Percentiles rank a stretch among this genome's conserved stretches.
Conservation (phyloP, 345 rosid genomes). For the Syzygium aromaticum region DNA sequence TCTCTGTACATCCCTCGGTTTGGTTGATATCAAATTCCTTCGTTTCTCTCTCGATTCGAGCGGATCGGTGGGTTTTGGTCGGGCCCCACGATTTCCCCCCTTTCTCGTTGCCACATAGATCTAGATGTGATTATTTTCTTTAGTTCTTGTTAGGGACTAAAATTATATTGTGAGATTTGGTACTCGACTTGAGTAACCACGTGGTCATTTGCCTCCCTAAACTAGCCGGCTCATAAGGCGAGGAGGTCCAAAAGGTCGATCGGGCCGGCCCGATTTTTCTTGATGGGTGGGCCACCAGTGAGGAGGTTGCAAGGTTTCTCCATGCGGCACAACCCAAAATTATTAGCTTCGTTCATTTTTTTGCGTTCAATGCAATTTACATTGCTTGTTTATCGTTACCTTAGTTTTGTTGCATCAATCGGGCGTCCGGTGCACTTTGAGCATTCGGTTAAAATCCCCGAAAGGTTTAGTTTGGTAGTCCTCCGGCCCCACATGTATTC, state of each 20-base stretch:
- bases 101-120: too few species aligned
- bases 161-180: neutral
- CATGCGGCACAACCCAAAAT: neutral
- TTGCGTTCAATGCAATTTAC: neutral
- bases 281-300: neutral
- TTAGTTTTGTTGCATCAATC: rapidly evolving
- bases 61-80: too few species aligned
- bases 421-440: neutral
- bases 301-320: neutral
- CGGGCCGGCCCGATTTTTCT: neutral
- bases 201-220: neutral
- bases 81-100: too few species aligned
- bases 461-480: rapidly evolving
- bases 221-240: neutral
- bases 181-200: too few species aligned
- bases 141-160: neutral
- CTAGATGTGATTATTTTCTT: neutral
- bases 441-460: rapidly evolving
- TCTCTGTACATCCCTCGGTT: too few species aligned
- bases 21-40: too few species aligned
- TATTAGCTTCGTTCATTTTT: neutral
- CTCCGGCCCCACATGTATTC: too few species aligned
- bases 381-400: rapidly evolving
- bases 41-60: too few species aligned
- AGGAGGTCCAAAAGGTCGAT: neutral